These are phyloP conservation scores for Leishmania tarentolae DNA, from an alignment of 208 protist species.

Conservation along the genomic window DNA sequence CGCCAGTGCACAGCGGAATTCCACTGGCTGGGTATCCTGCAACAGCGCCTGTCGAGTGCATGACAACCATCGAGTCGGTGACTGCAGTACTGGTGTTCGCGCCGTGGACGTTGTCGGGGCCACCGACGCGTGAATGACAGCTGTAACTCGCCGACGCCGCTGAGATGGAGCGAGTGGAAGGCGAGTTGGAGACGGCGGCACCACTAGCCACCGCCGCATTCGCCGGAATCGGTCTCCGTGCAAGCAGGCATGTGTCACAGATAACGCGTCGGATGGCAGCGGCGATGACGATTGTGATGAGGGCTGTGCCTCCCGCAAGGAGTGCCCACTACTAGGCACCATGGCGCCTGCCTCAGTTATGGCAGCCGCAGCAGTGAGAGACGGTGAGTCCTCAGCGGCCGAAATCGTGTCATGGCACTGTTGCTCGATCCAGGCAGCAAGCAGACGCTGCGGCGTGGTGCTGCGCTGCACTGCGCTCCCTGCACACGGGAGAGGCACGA, in stretches of 20 bases:
- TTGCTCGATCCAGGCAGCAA: constrained; percentile 14
- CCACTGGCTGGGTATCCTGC: background rate
- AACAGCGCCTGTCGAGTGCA: background rate
- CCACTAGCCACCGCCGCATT: background rate
- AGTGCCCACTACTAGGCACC: background rate
- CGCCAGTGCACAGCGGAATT: background rate
- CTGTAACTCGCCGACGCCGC: background rate
- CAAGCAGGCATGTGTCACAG: background rate
- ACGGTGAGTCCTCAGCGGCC: background rate
- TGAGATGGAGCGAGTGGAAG: background rate
- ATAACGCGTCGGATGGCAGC: background rate
- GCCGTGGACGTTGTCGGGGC: background rate
- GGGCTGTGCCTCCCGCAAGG: background rate
- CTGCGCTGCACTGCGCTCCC: background rate
- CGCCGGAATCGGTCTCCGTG: constrained; percentile 1
- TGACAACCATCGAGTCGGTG: background rate
- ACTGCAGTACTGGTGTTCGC: background rate
- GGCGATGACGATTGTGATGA: background rate
- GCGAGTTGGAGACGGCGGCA: background rate
- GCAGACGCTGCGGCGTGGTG: constrained; percentile 9
- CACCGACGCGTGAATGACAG: background rate
- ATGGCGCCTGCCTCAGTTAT: background rate
- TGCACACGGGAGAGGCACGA: background rate
- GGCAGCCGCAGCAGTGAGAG: background rate
- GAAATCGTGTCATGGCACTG: background rate